A percentile compares a stretch with the other conserved stretches of the same genome.
These are phyloP conservation scores for Hypericum perforatum DNA, from an alignment of 345 rosid species.

Conservation along the genomic window DNA sequence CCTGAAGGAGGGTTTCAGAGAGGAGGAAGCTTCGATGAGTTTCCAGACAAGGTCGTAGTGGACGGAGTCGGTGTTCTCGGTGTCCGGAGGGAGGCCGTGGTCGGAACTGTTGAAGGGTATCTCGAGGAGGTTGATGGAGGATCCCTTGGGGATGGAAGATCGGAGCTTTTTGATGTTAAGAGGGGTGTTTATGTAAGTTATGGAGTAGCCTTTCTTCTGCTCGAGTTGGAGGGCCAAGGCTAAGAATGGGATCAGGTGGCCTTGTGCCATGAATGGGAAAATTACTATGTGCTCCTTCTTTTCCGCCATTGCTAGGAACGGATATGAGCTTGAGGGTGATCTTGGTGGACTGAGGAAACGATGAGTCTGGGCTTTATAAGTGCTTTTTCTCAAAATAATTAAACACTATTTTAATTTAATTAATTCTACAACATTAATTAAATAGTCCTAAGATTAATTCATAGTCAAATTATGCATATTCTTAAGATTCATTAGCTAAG, in stretches of 20 bases:
- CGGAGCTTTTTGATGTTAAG: slow-evolving; percentile 2
- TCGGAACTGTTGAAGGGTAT: slow-evolving; percentile 7
- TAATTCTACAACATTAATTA: no score
- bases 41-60: not conserved
- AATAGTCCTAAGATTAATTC: no score
- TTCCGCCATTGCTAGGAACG: no score
- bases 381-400: no score
- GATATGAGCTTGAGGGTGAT: no score
- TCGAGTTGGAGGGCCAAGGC: slow-evolving; percentile 13
- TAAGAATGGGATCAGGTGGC: slow-evolving; percentile 19
- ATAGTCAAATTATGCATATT: no score
- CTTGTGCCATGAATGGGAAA: slow-evolving; percentile 24
- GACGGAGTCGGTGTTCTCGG: slow-evolving; percentile 4
- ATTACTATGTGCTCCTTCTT: slow-evolving; percentile 6
- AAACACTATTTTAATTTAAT: no score
- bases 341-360: no score
- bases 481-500: no score
- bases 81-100: slow-evolving; percentile 11
- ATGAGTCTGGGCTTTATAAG: no score
- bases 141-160: slow-evolving; percentile 1
- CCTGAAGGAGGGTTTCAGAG: slow-evolving; percentile 1
- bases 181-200: slow-evolving; percentile 6
- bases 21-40: not conserved
- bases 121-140: slow-evolving; percentile 1
- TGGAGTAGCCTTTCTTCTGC: not conserved